Conservation (phyloP, 1,284 basidiomycete species). For the Pyrrhoderma lamaoense region DNA sequence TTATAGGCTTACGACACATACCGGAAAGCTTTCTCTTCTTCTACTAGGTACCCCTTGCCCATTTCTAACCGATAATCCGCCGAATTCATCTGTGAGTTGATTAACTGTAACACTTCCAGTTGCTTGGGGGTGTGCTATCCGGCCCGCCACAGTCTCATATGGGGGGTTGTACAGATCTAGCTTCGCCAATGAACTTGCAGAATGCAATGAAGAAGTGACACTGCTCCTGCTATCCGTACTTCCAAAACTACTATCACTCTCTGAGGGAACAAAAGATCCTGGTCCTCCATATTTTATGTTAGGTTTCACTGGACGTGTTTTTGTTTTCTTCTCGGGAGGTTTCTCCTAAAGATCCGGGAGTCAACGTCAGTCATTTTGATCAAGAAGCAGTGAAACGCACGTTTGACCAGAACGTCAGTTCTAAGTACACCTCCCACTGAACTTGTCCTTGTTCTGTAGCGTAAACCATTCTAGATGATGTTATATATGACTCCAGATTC, state of each 20-base stretch:
- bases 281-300: constrained; percentile 68
- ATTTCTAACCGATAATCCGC: constrained; percentile 44
- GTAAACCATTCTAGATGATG: constrained; percentile 82
- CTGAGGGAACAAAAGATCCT: constrained; percentile 61
- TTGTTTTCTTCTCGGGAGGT: constrained; percentile 59
- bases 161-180: constrained; percentile 69
- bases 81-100: constrained; percentile 52
- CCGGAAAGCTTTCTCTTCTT: constrained; percentile 57
- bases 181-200: constrained; percentile 50
- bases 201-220: constrained; percentile 49
- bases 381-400: constrained; percentile 42
- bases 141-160: constrained; percentile 37
- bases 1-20: constrained; percentile 32
- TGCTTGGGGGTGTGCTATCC: constrained; percentile 28
- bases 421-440: constrained; percentile 92
- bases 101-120: constrained; percentile 36
- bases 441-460: constrained; percentile 83
- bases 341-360: constrained; percentile 48
- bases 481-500: constrained; percentile 8
- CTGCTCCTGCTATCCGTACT: constrained; percentile 33
- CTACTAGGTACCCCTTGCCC: constrained; percentile 21
- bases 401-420: constrained; percentile 94
- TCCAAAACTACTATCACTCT: constrained; percentile 32
- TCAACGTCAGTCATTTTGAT: constrained; percentile 7
- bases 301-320: constrained; percentile 41